These are phyloP conservation scores for Ceratocystis smalleyi DNA, from an alignment of 2,329 filamentous ascomycete genomes.

Conservation along the genomic window DNA sequence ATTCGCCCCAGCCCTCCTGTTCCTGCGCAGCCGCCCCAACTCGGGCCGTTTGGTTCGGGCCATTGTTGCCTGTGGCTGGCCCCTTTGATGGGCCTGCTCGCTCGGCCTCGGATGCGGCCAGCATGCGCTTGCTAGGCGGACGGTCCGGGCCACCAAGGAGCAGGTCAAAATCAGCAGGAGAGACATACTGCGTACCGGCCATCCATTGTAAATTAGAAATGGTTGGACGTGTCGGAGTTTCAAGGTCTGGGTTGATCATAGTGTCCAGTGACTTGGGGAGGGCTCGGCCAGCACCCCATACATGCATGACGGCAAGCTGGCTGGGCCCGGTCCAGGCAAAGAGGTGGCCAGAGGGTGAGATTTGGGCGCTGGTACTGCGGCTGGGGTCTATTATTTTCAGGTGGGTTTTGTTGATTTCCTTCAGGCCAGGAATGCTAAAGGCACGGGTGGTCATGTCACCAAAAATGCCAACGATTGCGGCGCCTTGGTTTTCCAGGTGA, in stretches of 20 bases:
- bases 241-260: constrained; percentile 60
- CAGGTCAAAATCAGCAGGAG: constrained; percentile 72
- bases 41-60: constrained; percentile 18
- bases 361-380: constrained; percentile 51
- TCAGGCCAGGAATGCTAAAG: constrained; percentile 74
- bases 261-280: constrained; percentile 52
- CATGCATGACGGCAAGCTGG: constrained; percentile 66
- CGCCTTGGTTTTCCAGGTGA: constrained; percentile 52
- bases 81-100: constrained; percentile 22
- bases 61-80: constrained; percentile 19
- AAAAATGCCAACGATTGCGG: constrained; percentile 70
- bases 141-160: constrained; percentile 80
- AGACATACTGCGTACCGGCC: constrained; percentile 81
- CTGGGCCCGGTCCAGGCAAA: constrained; percentile 80
- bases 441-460: constrained; percentile 66
- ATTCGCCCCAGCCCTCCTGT: constrained; percentile 57
- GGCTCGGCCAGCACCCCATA: constrained; percentile 61
- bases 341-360: constrained; percentile 66
- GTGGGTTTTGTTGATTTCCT: constrained; percentile 58
- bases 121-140: constrained; percentile 76
- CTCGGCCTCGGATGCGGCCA: constrained; percentile 54
- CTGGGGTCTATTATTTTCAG: constrained; percentile 58
- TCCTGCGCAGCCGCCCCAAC: constrained; percentile 20
- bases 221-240: constrained; percentile 66
- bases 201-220: constrained; percentile 97